Base-by-base conservation (phyloP, 1,284 basidiomycete species). In the Agroathelia rolfsii region DNA sequence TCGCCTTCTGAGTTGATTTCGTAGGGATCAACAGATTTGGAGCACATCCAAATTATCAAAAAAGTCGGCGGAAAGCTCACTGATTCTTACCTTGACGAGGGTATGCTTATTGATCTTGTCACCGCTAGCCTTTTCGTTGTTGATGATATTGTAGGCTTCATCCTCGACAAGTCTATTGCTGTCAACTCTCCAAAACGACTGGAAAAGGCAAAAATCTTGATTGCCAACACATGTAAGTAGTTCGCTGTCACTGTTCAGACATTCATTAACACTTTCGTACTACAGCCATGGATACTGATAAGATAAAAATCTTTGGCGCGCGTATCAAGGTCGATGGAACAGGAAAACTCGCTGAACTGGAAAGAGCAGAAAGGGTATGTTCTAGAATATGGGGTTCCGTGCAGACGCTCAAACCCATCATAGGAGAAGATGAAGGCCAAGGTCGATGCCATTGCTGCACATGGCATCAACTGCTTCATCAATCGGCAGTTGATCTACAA, bases 21-120 rank as follows among this genome's bases (percentile, higher is more conserved):
- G 8, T 44, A 88, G 82, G 92, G 92, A 17, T 94, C 89, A 22
- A 94, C 89, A 36, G 86, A 98, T 62, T 67, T 99, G 16, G 95
- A 99, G 49, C 93, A 98, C 56, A 97, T 99, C 45, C 95, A 99
- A 61, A 86, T 98, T 59, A 99, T 98, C 68, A 99, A 99, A 70
- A 97, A 97, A 63, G 86, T 89, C 22, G 95, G 95, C 38, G 95
- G 95, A 39, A 98, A 98, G 63, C 73, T 99, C 42, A 95, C 92
- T 5, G 94, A 98, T 52, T 95, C 89, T 11, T 99, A 98, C 65
- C 77, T 99, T 28, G 93, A 96, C 52, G 94, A 98, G 65, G 93
- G 86, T 79, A 43, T 10, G 62, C 47, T 21, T n/a, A n/a, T n/a
- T n/a, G n/a, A n/a, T n/a, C n/a, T n/a, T 24, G 4, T 14, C 16